Conservation (phyloP, 257 asterid genomes). For the Fraxinus anomala region DNA sequence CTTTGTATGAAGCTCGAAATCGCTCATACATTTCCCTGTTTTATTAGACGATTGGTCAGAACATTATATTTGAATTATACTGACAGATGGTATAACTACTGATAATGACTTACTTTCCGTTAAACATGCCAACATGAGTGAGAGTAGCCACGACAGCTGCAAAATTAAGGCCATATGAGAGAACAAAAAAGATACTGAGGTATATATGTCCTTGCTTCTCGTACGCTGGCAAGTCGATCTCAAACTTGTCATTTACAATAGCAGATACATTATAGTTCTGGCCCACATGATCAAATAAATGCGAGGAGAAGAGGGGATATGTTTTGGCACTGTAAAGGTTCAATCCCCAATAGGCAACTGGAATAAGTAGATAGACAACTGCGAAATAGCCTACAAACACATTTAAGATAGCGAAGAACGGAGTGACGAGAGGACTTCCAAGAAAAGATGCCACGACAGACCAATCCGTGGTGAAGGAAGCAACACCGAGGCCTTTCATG, state of each 20-base stretch:
- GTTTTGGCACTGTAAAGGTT: constrained; percentile 57
- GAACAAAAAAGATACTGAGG: constrained; percentile 52
- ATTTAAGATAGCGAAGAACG: constrained; percentile 65
- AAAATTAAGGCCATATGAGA: constrained; percentile 63
- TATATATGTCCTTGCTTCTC: constrained; percentile 44
- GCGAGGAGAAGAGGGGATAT: constrained; percentile 56
- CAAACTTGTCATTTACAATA: constrained; percentile 62
- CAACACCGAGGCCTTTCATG: constrained; percentile 62
- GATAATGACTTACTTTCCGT: constrained; percentile 59
- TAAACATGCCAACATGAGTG: constrained; percentile 64
- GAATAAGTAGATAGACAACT: constrained; percentile 44
- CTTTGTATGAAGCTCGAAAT: constrained; percentile 37
- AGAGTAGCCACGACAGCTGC: constrained; percentile 65
- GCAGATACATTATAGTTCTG: constrained; percentile 44
- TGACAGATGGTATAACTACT: neutral
- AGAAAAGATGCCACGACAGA: constrained; percentile 50
- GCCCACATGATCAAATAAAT: constrained; percentile 41
- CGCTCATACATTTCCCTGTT: constrained; percentile 51
- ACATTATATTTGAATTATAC: neutral
- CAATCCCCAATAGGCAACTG: constrained; percentile 61
- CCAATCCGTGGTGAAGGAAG: constrained; percentile 68
- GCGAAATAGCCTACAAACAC: constrained; percentile 49
- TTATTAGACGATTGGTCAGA: neutral
- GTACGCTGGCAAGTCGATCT: constrained; percentile 50
- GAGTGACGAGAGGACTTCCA: constrained; percentile 64